Conservation (phyloP, 2,329 filamentous ascomycete species). For the Calonectria honghensis region DNA sequence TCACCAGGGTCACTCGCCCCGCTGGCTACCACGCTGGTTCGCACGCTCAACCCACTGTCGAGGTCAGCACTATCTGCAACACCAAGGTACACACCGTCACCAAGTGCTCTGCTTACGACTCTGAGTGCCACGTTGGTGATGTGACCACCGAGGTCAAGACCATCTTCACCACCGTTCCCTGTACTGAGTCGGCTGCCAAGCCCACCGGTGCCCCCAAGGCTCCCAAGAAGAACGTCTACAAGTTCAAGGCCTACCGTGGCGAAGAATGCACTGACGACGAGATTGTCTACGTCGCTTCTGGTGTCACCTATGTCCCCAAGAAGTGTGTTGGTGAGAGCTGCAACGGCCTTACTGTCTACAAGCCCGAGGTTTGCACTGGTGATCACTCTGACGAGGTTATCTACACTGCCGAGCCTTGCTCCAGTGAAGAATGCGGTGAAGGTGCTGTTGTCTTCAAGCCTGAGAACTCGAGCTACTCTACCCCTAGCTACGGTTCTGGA, state of each 20-base stretch:
- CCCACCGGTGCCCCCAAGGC: not conserved
- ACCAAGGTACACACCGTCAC: conserved; percentile 4
- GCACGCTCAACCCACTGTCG: not conserved
- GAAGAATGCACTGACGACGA: not conserved
- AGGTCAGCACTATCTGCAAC: not conserved
- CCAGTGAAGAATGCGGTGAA: not conserved
- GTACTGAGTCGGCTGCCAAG: not conserved
- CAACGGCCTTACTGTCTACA: conserved; percentile 4
- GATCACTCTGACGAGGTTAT: not conserved
- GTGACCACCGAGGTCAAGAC: conserved; percentile 18
- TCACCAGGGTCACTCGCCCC: not conserved
- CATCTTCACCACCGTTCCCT: not conserved
- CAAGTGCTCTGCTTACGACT: not conserved
- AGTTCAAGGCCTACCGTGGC: not conserved
- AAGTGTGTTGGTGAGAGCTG: not conserved
- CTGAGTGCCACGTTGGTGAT: conserved; percentile 1
- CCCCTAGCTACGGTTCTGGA: not conserved
- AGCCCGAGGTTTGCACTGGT: not conserved
- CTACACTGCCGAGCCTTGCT: conserved; percentile 1
- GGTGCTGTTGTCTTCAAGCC: conserved; percentile 5
- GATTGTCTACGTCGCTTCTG: not conserved
- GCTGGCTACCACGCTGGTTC: not conserved
- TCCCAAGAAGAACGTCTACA: not conserved
- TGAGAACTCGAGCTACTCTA: not conserved
- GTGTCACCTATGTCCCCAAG: not conserved